Evolutionary conservation across 2,329 filamentous ascomycete genomes (phyloP).

Genomic region (Aureobasidium sp.): DNA sequence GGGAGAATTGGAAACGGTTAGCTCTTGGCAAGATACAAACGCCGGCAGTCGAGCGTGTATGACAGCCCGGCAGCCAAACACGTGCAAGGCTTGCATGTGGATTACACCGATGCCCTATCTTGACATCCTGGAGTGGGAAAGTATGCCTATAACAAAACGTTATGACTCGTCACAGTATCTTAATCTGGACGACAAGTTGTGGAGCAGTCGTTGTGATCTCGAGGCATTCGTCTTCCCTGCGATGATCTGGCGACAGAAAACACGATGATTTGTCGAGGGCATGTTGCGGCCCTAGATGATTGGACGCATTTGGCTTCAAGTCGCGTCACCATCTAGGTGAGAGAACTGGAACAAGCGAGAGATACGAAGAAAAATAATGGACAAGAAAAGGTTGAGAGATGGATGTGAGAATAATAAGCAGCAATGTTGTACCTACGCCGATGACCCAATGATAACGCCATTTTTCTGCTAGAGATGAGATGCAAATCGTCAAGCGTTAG

Average conservation of each 20-base stretch:
- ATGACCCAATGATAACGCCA: neutral
- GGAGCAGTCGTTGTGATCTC: neutral
- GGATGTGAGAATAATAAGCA: neutral
- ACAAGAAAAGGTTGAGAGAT: neutral
- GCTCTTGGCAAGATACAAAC: neutral
- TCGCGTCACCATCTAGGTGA: neutral
- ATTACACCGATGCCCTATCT: neutral
- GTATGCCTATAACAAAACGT: slow-evolving; percentile 4
- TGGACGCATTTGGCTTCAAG: neutral
- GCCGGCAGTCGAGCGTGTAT: neutral
- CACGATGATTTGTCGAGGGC: neutral
- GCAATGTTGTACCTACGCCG: neutral
- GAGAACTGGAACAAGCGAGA: neutral
- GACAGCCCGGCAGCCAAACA: neutral
- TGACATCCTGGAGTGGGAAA: neutral
- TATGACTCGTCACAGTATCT: neutral
- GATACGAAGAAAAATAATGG: neutral
- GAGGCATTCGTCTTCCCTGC: neutral
- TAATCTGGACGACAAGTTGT: neutral
- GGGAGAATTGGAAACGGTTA: neutral
- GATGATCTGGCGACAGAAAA: too few relatives aligned
- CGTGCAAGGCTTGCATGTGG: neutral
- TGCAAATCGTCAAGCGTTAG: neutral
- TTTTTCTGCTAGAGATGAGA: neutral
- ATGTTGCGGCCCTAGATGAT: neutral